Base-by-base conservation (phyloP, 2,329 filamentous ascomycete genomes). In the Hypoxylon sp. region DNA sequence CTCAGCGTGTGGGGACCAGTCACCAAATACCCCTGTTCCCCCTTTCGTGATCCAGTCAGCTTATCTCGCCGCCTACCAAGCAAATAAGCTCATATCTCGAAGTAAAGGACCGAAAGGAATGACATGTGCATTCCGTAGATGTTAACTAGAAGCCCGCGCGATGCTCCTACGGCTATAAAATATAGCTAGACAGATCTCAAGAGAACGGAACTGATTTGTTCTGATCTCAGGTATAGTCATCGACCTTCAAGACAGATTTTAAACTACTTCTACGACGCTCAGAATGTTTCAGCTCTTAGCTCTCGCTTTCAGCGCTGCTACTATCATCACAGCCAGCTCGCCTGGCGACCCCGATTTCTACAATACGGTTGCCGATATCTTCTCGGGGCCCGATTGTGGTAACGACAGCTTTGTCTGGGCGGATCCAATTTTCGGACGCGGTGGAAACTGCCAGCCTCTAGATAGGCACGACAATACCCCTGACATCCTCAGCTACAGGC, bases 361-460 rank as follows among this genome's bases (percentile, higher is more conserved):
- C 42, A 67, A 69, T 13, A 71, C 60, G 2, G 62, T 71, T 6
- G 63, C 69, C 22, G 60, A 67, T 2, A 64, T 69, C 10, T 67
- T 64, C 49, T 61, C 66, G 8, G 69, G 62, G 4, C 61, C 60
- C 1, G 66, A 64, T 10, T 71, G 69, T 8, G 57, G 50, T n/a
- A 57, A 64, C 35, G 64, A 66, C 17, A 64, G 20, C 14, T 67
- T 69, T 20, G 62, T 71, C 25, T 71, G 69, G 69, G 62, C 63
- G n/a, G 63, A 69, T 48, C 69, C 69, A 3, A 69, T 71, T 10
- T 71, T 71, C 20, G 69, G 69, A 7, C 58, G 65, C 3, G 68
- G 68, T 2, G 69, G 69, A n/a, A 57, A 33, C 10, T 71, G 62
- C 30, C 69, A 69, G 48, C 66, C 66, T 31, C 63, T 71, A 5